phyloP scores from a whole-genome alignment of 2,329 filamentous ascomycete genomes.

The Colletotrichum gloeosporioides region DNA sequence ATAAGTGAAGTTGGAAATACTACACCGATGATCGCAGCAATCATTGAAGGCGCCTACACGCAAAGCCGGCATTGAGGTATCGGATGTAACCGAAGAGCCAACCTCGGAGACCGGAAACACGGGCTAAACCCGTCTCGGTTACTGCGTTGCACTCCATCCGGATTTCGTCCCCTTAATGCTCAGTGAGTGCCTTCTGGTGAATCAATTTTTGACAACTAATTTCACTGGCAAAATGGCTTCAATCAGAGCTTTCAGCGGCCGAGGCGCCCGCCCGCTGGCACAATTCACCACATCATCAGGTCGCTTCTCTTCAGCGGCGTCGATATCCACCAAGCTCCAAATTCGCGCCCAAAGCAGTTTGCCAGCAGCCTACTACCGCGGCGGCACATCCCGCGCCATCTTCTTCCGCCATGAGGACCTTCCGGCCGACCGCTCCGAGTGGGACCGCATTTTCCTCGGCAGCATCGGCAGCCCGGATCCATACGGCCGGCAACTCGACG shows the following conservation, averaged over 20 bases:
- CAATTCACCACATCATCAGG: not conserved
- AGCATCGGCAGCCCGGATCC: conserved; percentile 71
- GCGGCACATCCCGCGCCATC: conserved; percentile 73
- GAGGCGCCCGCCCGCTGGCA: not conserved
- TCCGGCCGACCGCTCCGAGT: conserved; percentile 47
- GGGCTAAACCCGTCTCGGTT: not conserved
- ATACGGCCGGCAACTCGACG: conserved; percentile 73
- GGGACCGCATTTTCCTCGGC: conserved; percentile 60
- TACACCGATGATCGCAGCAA: rapidly evolving
- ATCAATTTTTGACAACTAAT: not conserved
- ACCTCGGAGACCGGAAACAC: not conserved
- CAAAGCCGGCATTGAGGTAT: not conserved
- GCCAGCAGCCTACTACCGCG: conserved; percentile 66
- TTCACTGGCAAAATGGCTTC: not conserved
- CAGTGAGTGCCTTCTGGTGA: not conserved
- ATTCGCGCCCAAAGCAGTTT: conserved; percentile 29
- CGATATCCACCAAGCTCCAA: not conserved
- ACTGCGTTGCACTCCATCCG: not conserved
- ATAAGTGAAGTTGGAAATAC: not conserved
- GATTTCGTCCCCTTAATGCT: not conserved
- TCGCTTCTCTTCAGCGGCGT: not conserved
- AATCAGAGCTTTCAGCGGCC: not conserved
- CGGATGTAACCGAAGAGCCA: not conserved
- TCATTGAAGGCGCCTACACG: rapidly evolving
- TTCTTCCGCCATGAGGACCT: conserved; percentile 62